Evolutionary conservation across 495 filamentous ascomycete genomes (phyloP), one percentile per base, ranked within the genome.

Genomic region (Penicillium ochrochloron): DNA sequence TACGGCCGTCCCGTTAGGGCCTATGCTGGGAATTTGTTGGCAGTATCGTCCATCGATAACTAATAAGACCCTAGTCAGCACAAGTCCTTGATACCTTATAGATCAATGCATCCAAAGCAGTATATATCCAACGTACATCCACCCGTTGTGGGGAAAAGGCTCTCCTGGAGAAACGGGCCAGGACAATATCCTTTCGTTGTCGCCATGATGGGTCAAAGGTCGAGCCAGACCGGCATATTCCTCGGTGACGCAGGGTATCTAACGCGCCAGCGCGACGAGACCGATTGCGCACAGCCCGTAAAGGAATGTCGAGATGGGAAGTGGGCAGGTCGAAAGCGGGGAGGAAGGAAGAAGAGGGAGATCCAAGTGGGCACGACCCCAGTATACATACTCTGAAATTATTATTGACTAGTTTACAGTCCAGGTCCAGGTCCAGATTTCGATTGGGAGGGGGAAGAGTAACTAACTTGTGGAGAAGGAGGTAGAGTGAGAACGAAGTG

Each of bases 31-130:
- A 61, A 90, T 77, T 12, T 87, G 64, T 27, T 85, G 75, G 69
- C 88, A 90, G 62, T 83, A 82, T 52, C 92, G 84, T 64, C 93
- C 92, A 21, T 80, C 77, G 52, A 90, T 75, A 71, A 88, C 92
- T 95, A 48, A 21, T 11, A 25, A 12, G 25, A 10, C 44, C 21
- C 44, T 25, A 4, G 44, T 48, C 44, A 48, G 44, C 44, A 48
- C 21, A 75, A 33, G 25, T 46, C 23, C 54, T 23, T 37, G 6
- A 19, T 27, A 12, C 6, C 8, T 33, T 17, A 50, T 35, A 17
- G 15, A 59, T 23, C n/a, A 21, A 31, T 15, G 34, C 17, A 55
- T 21, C 17, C 27, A 42, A 17, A 21, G 62, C 19, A 21, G 2
- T 23, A 25, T 21, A 19, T 10, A n/a, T 27, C 55, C n/a, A 12